phyloP scores from a whole-genome alignment of 192 early-diverging fungal genomes.

The Coemansia sp. region DNA sequence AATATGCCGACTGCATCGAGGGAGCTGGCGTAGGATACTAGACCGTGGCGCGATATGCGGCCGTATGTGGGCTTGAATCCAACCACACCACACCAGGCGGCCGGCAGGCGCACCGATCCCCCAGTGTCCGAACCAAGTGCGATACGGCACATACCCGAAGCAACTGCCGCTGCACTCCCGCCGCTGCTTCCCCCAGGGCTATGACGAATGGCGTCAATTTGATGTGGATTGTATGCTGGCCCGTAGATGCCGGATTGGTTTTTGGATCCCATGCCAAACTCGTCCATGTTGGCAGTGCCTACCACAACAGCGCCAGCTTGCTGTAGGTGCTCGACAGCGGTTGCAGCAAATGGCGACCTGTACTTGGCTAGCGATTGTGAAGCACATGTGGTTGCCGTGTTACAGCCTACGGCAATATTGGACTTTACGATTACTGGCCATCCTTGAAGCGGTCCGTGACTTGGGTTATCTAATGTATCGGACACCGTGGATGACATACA shows the following conservation, averaged over 20 bases:
- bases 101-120: slow-evolving; percentile 90
- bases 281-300: slow-evolving; percentile 91
- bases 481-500: not conserved
- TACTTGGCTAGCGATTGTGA: slow-evolving; percentile 67
- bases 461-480: not conserved
- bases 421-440: slow-evolving; percentile 75
- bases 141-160: slow-evolving; percentile 72
- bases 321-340: slow-evolving; percentile 62
- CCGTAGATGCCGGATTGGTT: slow-evolving; percentile 39
- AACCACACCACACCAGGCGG: slow-evolving; percentile 88
- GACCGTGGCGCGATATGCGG: slow-evolving; percentile 75
- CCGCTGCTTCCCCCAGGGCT: slow-evolving; percentile 88
- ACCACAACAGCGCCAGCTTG: slow-evolving; percentile 65
- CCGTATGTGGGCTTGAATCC: slow-evolving; percentile 96
- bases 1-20: slow-evolving; percentile 89
- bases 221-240: slow-evolving; percentile 24
- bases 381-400: slow-evolving; percentile 70
- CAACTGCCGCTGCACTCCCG: slow-evolving; percentile 89
- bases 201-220: not conserved
- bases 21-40: slow-evolving; percentile 83
- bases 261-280: slow-evolving; percentile 91
- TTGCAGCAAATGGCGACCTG: slow-evolving; percentile 56
- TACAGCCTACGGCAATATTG: slow-evolving; percentile 66
- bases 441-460: slow-evolving; percentile 58
- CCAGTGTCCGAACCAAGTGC: slow-evolving; percentile 94